These are phyloP conservation scores for Zygoascus hellenicus DNA, from an alignment of 1,139 yeast genomes.

Conservation along the genomic window DNA sequence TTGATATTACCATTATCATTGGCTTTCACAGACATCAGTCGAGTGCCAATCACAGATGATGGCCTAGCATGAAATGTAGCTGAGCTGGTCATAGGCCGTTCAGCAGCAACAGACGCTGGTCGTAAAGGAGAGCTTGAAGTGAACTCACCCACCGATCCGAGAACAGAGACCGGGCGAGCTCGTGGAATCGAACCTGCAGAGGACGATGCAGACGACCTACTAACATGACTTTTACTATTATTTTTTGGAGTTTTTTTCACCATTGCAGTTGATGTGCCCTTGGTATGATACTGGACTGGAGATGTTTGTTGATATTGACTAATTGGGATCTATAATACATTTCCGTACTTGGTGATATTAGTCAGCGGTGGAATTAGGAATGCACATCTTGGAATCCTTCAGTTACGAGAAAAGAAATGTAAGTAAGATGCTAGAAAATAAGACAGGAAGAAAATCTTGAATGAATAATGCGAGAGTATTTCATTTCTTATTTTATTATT, in stretches of 20 bases:
- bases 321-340: neutral
- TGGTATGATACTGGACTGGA: neutral
- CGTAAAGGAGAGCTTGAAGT: neutral
- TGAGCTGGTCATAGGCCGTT: neutral
- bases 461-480: no score
- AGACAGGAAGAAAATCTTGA: no score
- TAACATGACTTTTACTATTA: neutral
- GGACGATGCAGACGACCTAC: neutral
- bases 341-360: no score
- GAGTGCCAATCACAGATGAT: neutral
- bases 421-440: no score
- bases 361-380: no score
- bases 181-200: neutral
- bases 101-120: neutral
- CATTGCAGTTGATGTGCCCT: no score
- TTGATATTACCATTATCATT: constrained; percentile 30
- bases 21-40: neutral
- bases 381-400: no score
- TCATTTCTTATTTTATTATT: no score
- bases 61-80: neutral
- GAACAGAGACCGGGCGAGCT: constrained; percentile 7
- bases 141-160: constrained; percentile 8
- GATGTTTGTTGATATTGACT: constrained; percentile 5
- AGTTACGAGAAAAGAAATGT: no score
- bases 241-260: no score